Evolutionary conservation across 2,329 filamentous ascomycete genomes (phyloP), one percentile per base, ranked within the genome.

Genomic region (Verticillium nubilum): DNA sequence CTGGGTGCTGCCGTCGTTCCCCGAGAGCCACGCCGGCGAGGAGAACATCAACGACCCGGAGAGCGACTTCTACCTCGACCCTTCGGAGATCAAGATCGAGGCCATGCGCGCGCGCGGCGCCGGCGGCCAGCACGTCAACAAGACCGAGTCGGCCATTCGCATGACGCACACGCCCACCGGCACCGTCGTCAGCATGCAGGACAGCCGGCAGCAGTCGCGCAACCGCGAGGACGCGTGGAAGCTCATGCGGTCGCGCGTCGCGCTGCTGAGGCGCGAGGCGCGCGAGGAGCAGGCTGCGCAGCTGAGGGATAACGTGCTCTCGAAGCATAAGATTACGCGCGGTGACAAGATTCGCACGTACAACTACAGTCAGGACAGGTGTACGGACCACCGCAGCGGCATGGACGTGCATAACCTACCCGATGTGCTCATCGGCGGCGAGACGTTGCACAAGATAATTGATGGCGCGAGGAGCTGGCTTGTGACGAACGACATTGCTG

Each of bases 101-200:
- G 91, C 92, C 62, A 97, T 98, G 93, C 85, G 93, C 17, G 92
- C 95, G 0, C 81, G 91, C 53, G 95, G 95, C 61, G 94, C 95
- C 0, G 95, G 95, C 31, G 95, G 95, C 1, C 95, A 99, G 77
- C 95, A 99, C 75, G 95, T 99, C 71, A 99, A 99, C 77, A 97
- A 94, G 73, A 99, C 95, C 0, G 95, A 99, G 77, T 97, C 92
- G 29, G 95, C 95, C 3, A 91, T 99, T 62, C 88, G 95, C 10
- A 81, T 99, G 68, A 98, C 93, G 2, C 95, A 99, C 77, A 75
- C 89, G 6, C 95, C 95, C 2, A 96, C 92, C 1, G 90, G 90
- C 52, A 95, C 87, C 0, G 86, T 91, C 2, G 93, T 98, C 15
- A 88, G 88, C 13, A 96, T 98, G 83, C 95, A 99, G 73, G 95